Evolutionary conservation across 2,329 filamentous ascomycete genomes (phyloP).

Genomic region (Arachnopeziza araneosa): DNA sequence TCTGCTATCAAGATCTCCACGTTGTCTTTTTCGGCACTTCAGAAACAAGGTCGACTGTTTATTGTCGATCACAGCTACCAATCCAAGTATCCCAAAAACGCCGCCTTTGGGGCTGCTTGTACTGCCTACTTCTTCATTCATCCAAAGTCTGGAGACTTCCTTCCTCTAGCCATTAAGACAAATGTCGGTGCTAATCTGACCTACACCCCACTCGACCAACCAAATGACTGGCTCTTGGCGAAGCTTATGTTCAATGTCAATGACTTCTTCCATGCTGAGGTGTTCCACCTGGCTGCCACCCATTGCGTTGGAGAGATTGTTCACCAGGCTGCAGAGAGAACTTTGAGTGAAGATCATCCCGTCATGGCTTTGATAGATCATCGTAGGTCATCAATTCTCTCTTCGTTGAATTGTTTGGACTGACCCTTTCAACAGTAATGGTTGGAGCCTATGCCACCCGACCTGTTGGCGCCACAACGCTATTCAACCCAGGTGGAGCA

Average conservation of each 20-base stretch:
- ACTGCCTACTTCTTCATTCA: conserved; percentile 44
- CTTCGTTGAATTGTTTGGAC: background rate
- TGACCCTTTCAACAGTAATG: conserved; percentile 6
- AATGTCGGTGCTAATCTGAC: conserved; percentile 37
- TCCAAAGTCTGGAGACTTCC: conserved; percentile 35
- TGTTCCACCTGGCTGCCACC: conserved; percentile 38
- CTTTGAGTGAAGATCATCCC: conserved; percentile 41
- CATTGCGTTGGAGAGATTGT: conserved; percentile 40
- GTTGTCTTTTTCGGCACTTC: conserved; percentile 28
- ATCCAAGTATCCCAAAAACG: conserved; percentile 17
- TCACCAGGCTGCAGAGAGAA: conserved; percentile 41
- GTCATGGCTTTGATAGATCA: conserved; percentile 23
- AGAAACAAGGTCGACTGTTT: conserved; percentile 37
- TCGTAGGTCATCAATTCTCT: conserved; percentile 1
- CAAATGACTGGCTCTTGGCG: conserved; percentile 45
- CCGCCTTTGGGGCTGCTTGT: conserved; percentile 36
- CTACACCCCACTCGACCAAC: conserved; percentile 41
- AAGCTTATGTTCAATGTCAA: conserved; percentile 46
- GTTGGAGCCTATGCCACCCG: conserved; percentile 9
- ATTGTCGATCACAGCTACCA: conserved; percentile 39
- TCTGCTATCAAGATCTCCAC: conserved; percentile 28
- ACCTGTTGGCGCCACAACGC: background rate
- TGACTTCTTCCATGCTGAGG: conserved; percentile 41
- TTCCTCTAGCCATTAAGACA: conserved; percentile 45
- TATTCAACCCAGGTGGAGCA: conserved; percentile 10